Conservation (phyloP, 2,329 filamentous ascomycete species). For the Elsinoe arachidis region DNA sequence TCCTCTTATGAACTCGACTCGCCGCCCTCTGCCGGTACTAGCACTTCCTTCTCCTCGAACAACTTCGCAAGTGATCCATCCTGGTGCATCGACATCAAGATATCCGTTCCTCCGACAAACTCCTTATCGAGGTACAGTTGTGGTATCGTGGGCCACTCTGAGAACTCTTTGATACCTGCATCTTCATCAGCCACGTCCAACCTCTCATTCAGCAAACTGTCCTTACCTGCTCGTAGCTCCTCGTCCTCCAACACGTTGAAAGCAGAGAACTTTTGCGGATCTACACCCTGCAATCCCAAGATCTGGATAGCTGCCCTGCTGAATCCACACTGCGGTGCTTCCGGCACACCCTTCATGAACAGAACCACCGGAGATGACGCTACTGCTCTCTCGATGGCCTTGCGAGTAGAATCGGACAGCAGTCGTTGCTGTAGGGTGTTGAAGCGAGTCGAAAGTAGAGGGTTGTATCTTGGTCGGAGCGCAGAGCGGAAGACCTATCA, state of each 20-base stretch:
- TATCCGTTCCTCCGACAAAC: conserved; percentile 96
- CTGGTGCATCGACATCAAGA: conserved; percentile 93
- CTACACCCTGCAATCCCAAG: conserved; percentile 85
- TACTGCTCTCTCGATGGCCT: conserved; percentile 86
- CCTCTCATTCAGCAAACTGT: neutral
- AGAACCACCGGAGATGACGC: conserved; percentile 82
- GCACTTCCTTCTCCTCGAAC: conserved; percentile 83
- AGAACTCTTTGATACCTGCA: conserved; percentile 94
- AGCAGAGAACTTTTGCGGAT: conserved; percentile 92
- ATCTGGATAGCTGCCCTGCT: conserved; percentile 93
- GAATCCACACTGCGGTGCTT: conserved; percentile 93
- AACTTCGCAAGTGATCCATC: conserved; percentile 87
- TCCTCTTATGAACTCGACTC: conserved; percentile 8
- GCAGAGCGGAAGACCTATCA: conserved; percentile 40
- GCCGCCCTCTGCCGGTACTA: conserved; percentile 51
- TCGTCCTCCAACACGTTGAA: conserved; percentile 94
- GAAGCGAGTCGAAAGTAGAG: conserved; percentile 36
- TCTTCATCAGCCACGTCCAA: neutral
- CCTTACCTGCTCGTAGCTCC: conserved; percentile 68
- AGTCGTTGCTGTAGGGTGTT: conserved; percentile 50
- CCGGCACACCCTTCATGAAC: conserved; percentile 99
- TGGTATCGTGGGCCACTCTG: conserved; percentile 97
- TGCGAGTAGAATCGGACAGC: conserved; percentile 68
- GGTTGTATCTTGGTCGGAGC: conserved; percentile 33
- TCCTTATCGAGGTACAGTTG: conserved; percentile 94